Conservation (phyloP, 192 early-diverging fungal genomes). For the Entomortierella chlamydospora region DNA sequence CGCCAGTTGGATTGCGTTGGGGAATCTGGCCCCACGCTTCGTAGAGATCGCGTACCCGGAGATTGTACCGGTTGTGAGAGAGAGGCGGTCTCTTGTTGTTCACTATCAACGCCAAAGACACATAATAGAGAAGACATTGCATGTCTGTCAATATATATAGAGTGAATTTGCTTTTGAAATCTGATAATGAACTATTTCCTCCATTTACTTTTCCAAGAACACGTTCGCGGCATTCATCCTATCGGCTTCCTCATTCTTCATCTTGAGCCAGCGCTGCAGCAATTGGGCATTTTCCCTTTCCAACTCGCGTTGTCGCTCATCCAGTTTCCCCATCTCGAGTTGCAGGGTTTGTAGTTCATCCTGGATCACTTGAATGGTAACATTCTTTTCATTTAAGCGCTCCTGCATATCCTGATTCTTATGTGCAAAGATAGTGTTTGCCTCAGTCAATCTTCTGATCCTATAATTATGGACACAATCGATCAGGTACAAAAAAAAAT, state of each 20-base stretch:
- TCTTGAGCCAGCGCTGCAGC: conserved; percentile 91
- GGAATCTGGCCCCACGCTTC: conserved; percentile 41
- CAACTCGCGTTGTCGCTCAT: conserved; percentile 73
- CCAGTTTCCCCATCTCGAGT: conserved; percentile 86
- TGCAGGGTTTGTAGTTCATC: conserved; percentile 93
- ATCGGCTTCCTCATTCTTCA: conserved; percentile 89
- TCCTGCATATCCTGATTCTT: conserved; percentile 56
- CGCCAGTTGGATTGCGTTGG: conserved; percentile 49
- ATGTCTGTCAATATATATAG: no score
- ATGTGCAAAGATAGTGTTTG: conserved; percentile 26
- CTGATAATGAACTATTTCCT: conserved; percentile 10
- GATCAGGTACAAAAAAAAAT: neutral
- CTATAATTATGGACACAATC: no score
- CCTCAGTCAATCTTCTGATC: conserved; percentile 50
- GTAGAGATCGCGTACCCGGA: conserved; percentile 35
- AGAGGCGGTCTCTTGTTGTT: conserved; percentile 25
- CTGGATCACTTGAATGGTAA: conserved; percentile 90
- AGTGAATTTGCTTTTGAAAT: no score
- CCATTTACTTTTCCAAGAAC: conserved; percentile 82
- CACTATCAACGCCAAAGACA: conserved; percentile 5
- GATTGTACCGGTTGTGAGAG: conserved; percentile 24
- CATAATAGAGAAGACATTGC: no score
- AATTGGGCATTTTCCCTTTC: conserved; percentile 88
- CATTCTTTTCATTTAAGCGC: conserved; percentile 86
- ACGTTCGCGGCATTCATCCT: conserved; percentile 94